phyloP scores from a whole-genome alignment of 2,329 filamentous ascomycete genomes.

The Phaeosphaeria sp. region DNA sequence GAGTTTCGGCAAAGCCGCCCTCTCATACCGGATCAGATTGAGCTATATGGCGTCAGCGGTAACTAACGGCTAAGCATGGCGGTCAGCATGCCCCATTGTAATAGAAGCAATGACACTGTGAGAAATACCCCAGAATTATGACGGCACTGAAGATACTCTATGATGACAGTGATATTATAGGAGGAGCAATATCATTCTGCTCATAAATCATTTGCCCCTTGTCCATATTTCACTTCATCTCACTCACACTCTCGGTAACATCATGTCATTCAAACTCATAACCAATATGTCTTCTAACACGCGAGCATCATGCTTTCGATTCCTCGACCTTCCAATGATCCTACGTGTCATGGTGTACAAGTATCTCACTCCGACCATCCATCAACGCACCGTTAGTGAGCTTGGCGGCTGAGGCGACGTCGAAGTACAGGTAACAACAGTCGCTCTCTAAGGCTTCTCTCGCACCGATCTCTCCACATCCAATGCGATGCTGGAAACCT shows the following conservation, averaged over 20 bases:
- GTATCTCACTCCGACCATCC: not conserved
- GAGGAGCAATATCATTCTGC: not conserved
- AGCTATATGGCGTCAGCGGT: not conserved
- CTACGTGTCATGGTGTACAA: slow-evolving; percentile 9
- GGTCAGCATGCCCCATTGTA: not conserved
- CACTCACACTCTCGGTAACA: not conserved
- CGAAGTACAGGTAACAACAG: not conserved
- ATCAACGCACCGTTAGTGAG: not conserved
- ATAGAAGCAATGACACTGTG: not conserved
- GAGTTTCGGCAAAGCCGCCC: not conserved
- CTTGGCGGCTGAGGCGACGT: not conserved
- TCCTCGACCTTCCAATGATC: slow-evolving; percentile 4
- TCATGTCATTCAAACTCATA: not conserved
- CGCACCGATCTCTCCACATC: not conserved
- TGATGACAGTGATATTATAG: not conserved
- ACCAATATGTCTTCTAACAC: not conserved
- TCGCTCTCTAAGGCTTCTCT: not conserved
- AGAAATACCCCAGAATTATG: not conserved
- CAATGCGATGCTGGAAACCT: not conserved
- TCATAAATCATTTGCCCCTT: not conserved
- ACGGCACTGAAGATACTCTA: not conserved
- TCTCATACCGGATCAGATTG: not conserved
- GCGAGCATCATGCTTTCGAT: not conserved
- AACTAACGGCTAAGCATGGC: not conserved
- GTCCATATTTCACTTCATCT: not conserved